Evolutionary conservation across 2,329 filamentous ascomycete species (phyloP), one percentile per base, ranked within the genome.

Genomic region (Nigrospora sphaerica): DNA sequence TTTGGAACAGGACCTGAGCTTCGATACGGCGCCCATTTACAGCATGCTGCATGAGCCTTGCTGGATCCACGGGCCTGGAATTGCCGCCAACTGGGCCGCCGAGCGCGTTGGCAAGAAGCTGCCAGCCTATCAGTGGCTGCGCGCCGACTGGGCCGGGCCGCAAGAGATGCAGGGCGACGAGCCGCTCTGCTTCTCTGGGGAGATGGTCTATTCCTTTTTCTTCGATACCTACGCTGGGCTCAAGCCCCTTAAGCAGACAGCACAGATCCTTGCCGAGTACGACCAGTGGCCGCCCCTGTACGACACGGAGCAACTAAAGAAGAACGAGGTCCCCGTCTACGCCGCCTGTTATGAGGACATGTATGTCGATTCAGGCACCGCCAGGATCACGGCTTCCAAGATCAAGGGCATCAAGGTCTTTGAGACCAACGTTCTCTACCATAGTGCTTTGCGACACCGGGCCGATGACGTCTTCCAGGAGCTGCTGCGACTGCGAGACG

Each of bases 161-260:
- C 57, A 65, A 53, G 68, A 52, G 12, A 58, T 61, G 17, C 34
- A 52, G 33, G 56, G 52, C 49, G 63, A 70, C 6, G 61, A 68
- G 3, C 83, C 84, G 0, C 70, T 93, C 18, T 86, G 78, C 64
- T 95, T 96, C 68, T 89, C 88, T 0, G 90, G 91, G 49, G 92
- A 97, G 69, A 96, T 95, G 89, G 79, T 95, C 43, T 95, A 83
- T 62, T 85, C 86, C 1, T 85, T 87, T 65, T 86, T 91, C 74
- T 91, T 95, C 54, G 81, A 90, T 34, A 84, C 84, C 14, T 92
- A 88, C 58, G 73, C 80, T 1, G 89, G 95, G 63, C 78, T 97
- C 17, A 69, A 69, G n/a, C 71, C 80, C 47, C 66, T 97, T 40
- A 77, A 77, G 46, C 71, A 80, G 12, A 84, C 82, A 0, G 89